Evolutionary conservation across 441 rosid species (phyloP).

Genomic region (Hura crepitans): DNA sequence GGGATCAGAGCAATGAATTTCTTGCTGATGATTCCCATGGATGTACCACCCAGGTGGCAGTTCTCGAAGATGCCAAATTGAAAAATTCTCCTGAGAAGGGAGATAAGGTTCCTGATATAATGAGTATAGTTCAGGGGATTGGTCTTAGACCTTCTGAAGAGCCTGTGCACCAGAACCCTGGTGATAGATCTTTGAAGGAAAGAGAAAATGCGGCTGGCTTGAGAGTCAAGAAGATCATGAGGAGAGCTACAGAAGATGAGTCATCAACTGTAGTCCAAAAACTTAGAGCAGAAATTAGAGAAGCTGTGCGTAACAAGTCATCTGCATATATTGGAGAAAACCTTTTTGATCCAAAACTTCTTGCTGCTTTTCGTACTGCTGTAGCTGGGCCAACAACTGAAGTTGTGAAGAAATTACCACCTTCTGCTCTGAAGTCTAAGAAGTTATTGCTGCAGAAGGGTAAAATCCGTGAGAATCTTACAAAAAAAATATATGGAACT

Average conservation of each 20-base stretch:
- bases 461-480: slow-evolving; percentile 91
- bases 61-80: slow-evolving; percentile 25
- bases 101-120: slow-evolving; percentile 45
- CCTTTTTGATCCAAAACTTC: slow-evolving; percentile 86
- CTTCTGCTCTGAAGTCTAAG: slow-evolving; percentile 66
- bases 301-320: slow-evolving; percentile 70
- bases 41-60: slow-evolving; percentile 21
- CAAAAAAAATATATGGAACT: slow-evolving; percentile 87
- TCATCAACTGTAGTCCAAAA: slow-evolving; percentile 68
- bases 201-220: slow-evolving; percentile 59
- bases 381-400: slow-evolving; percentile 66
- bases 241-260: slow-evolving; percentile 61
- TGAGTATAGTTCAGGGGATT: slow-evolving; percentile 67
- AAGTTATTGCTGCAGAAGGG: slow-evolving; percentile 90
- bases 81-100: slow-evolving; percentile 29
- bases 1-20: slow-evolving; percentile 34
- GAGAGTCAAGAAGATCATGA: slow-evolving; percentile 94
- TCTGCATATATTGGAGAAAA: slow-evolving; percentile 56
- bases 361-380: slow-evolving; percentile 88
- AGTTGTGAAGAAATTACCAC: slow-evolving; percentile 46
- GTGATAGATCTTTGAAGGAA: slow-evolving; percentile 43
- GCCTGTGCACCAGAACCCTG: slow-evolving; percentile 27
- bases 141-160: slow-evolving; percentile 39
- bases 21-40: slow-evolving; percentile 33
- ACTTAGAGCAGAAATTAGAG: slow-evolving; percentile 88